Evolutionary conservation across 2,329 filamentous ascomycete genomes (phyloP).

Genomic region (Spiromastix sp.): DNA sequence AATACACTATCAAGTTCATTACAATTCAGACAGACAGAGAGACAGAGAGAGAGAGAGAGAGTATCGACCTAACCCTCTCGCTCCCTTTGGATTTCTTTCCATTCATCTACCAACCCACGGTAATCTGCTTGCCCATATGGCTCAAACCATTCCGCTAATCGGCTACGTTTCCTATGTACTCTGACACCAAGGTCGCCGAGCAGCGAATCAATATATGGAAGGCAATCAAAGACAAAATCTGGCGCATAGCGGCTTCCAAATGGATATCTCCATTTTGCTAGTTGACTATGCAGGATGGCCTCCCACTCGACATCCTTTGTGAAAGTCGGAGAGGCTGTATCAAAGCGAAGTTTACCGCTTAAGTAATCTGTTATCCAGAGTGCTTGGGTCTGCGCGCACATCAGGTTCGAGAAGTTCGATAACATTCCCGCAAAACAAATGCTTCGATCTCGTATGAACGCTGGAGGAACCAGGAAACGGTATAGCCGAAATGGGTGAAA

Average conservation of each 20-base stretch:
- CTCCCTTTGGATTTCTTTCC: constrained; percentile 14
- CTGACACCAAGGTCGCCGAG: constrained; percentile 55
- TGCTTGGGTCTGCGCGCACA: constrained; percentile 35
- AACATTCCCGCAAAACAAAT: constrained; percentile 41
- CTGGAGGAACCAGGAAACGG: constrained; percentile 37
- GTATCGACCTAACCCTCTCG: neutral
- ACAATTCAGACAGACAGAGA: too few species aligned
- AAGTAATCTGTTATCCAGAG: constrained; percentile 60
- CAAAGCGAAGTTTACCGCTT: constrained; percentile 36
- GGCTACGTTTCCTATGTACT: constrained; percentile 25
- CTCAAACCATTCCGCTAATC: constrained; percentile 24
- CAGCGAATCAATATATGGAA: constrained; percentile 64
- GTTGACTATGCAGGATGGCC: constrained; percentile 56
- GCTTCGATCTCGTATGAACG: constrained; percentile 30
- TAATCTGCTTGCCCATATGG: constrained; percentile 33
- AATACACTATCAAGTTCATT: too few species aligned
- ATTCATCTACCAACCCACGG: constrained; percentile 31
- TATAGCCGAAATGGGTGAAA: constrained; percentile 33
- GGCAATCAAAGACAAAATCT: constrained; percentile 64
- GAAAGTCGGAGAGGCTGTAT: constrained; percentile 7
- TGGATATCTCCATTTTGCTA: constrained; percentile 56
- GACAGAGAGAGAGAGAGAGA: too few species aligned
- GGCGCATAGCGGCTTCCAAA: constrained; percentile 41
- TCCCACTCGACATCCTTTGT: constrained; percentile 38
- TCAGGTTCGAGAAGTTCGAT: constrained; percentile 26